A percentile compares a stretch with the other conserved stretches of the same genome.
Conservation (phyloP, 441 rosid genomes). For the Gossypium lobatum region DNA sequence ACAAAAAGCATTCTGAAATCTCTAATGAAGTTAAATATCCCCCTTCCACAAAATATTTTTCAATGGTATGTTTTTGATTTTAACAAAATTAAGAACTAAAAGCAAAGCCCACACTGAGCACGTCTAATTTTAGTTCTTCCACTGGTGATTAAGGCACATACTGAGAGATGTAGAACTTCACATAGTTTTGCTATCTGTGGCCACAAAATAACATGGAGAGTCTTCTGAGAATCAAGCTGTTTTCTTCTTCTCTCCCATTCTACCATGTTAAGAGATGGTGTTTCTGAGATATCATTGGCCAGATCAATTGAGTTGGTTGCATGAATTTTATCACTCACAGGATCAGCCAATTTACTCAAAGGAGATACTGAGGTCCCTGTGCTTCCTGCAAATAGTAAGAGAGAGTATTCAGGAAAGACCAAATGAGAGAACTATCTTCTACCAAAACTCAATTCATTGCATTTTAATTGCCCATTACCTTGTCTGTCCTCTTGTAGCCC, state of each 20-base stretch:
- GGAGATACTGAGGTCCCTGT: conserved; percentile 19
- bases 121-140: conserved; percentile 16
- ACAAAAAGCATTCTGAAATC: background rate
- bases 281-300: conserved; percentile 26
- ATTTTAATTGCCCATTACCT: conserved; percentile 28
- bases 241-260: conserved; percentile 30
- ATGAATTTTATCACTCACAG: conserved; percentile 8
- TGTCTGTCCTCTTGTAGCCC: conserved; percentile 21
- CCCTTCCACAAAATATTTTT: background rate
- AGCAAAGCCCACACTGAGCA: background rate
- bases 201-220: conserved; percentile 53
- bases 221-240: conserved; percentile 44
- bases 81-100: background rate
- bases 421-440: background rate
- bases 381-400: conserved; percentile 26
- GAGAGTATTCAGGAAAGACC: background rate
- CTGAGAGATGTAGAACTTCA: conserved; percentile 58
- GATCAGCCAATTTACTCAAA: conserved; percentile 20
- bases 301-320: conserved; percentile 19
- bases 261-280: conserved; percentile 28
- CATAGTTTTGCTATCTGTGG: conserved; percentile 59
- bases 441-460: background rate
- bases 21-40: background rate
- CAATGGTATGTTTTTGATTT: background rate
- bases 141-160: conserved; percentile 33